Base-by-base conservation (phyloP, 805 yeast genomes). In the Nakazawaea wyomingensis region DNA sequence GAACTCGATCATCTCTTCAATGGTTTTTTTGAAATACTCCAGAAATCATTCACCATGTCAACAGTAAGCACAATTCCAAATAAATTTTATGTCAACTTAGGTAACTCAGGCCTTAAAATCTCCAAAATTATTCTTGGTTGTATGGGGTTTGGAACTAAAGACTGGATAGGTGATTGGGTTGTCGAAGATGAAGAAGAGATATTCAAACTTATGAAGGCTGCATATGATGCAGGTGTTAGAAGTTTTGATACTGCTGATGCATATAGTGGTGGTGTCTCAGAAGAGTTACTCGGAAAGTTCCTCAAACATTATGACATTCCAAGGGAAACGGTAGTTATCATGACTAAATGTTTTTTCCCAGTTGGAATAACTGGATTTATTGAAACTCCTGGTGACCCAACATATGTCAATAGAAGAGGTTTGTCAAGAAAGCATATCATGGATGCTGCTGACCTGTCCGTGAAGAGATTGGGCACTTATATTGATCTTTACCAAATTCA, bases 401-500 rank as follows among this genome's bases (percentile, higher is more conserved):
- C 39, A 18, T 38, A 59, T 6, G 35, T 55, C 17, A 71, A 71
- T 45, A 53, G 61, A 10, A 35, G 53, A 24, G 78, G 78, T 3
- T 51, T 69, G 10, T 65, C 72, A 11, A 53, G 74, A 41, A 72
- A 70, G 48, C 76, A 72, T 52, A 65, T 74, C 19, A 47, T 71
- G n/a, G 74, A 70, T 42, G 73, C 74, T 37, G 64, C 55, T 40
- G 51, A 55, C 34, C 61, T 50, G 4, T 66, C 74, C 4, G 65
- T 62, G 6, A 59, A 61, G 44, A 62, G 80, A 55, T 53, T 75
- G 46, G 78, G 80, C 4, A 72, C 78, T 2, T 69, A 71, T 48
- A 64, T 73, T 30, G 80, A 75, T 52, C 69, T 79, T 14, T 60
- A 69, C 16, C 83, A 76, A 56, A 74, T 79, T 48, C 85, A 79